Evolutionary conservation across 2,329 filamentous ascomycete genomes (phyloP).

Genomic region (Penicillium oxalicum): DNA sequence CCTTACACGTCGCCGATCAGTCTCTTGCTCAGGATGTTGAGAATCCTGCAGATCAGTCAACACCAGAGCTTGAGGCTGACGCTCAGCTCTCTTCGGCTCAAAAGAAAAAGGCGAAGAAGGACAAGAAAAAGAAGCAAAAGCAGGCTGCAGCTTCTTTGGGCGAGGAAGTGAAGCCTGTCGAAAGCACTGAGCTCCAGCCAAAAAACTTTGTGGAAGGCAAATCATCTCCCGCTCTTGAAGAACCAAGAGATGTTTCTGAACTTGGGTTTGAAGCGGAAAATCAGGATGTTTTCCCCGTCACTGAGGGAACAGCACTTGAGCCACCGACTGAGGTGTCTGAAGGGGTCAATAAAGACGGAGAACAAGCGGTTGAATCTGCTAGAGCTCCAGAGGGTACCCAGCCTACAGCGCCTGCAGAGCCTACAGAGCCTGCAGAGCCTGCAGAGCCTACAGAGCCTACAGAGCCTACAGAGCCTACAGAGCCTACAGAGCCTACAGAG

Average conservation of each 20-base stretch:
- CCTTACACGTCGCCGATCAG: no score
- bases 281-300: no score
- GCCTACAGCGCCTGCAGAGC: background rate
- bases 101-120: conserved; percentile 37
- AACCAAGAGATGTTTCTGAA: no score
- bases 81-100: conserved; percentile 14
- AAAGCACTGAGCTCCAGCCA: no score
- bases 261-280: no score
- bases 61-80: conserved; percentile 7
- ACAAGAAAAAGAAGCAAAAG: conserved; percentile 20
- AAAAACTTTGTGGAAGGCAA: no score
- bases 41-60: background rate
- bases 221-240: no score
- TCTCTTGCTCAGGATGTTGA: background rate
- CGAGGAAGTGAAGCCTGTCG: conserved; percentile 7
- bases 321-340: no score
- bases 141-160: conserved; percentile 9
- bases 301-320: no score
- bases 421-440: background rate
- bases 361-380: no score
- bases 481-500: background rate
- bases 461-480: background rate
- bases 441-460: background rate
- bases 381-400: background rate
- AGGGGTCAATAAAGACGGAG: no score